Evolutionary conservation across 1,284 basidiomycete species (phyloP).

Genomic region (Porodaedalea pini): DNA sequence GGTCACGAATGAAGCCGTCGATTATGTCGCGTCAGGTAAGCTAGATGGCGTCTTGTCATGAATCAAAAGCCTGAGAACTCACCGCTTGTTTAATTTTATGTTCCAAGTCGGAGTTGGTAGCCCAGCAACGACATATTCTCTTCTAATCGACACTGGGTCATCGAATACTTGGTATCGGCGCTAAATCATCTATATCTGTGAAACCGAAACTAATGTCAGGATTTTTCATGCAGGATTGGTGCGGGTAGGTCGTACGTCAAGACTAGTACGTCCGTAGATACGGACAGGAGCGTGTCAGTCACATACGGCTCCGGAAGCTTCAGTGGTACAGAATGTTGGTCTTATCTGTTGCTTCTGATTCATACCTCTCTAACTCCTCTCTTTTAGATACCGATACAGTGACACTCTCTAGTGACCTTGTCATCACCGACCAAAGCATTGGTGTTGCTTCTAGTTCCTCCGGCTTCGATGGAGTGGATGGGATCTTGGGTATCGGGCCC

Average conservation of each 20-base stretch:
- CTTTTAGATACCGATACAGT: conserved; percentile 22
- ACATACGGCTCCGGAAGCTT: conserved; percentile 22
- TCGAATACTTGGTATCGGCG: conserved; percentile 27
- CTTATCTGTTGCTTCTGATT: no score
- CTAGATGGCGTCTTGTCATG: no score
- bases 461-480: conserved; percentile 23
- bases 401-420: conserved; percentile 16
- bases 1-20: conserved; percentile 13
- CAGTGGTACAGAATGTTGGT: conserved; percentile 20
- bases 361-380: no score
- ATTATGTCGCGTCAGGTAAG: conserved; percentile 1
- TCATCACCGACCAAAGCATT: conserved; percentile 21
- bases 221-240: no score
- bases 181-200: no score
- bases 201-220: no score
- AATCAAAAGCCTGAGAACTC: no score
- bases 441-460: conserved; percentile 19
- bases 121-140: conserved; percentile 19
- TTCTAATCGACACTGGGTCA: conserved; percentile 23
- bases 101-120: conserved; percentile 20
- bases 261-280: conserved; percentile 15
- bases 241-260: conserved; percentile 17
- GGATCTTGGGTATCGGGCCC: conserved; percentile 22
- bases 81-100: no score
- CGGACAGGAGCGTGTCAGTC: conserved; percentile 13